Evolutionary conservation across 1,284 basidiomycete species (phyloP).

Genomic region (Trichosporon ovoides): DNA sequence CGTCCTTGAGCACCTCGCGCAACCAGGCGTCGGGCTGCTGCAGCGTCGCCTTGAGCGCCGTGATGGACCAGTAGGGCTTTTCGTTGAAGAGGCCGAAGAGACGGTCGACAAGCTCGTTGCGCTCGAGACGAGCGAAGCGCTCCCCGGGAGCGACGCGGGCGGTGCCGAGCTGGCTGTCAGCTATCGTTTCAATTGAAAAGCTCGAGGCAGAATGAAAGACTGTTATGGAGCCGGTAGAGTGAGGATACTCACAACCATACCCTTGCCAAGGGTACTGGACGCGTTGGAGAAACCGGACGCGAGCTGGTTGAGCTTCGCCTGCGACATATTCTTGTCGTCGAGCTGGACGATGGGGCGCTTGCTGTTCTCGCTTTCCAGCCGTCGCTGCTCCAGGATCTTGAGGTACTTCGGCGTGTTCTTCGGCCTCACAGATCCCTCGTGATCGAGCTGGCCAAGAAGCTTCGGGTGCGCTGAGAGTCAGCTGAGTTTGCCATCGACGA

Average conservation of each 20-base stretch:
- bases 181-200: too few relatives aligned
- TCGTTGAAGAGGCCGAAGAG: constrained; percentile 76
- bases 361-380: constrained; percentile 47
- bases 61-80: constrained; percentile 76
- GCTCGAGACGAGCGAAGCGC: constrained; percentile 82
- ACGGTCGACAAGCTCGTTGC: constrained; percentile 75
- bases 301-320: constrained; percentile 41
- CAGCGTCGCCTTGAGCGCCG: constrained; percentile 68
- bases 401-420: constrained; percentile 47
- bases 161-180: constrained; percentile 31
- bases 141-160: constrained; percentile 51
- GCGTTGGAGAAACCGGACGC: constrained; percentile 36
- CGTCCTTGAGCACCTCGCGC: constrained; percentile 75
- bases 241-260: constrained; percentile 36
- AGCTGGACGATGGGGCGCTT: constrained; percentile 50
- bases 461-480: constrained; percentile 24
- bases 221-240: too few relatives aligned
- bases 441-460: constrained; percentile 37
- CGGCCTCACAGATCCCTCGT: constrained; percentile 44
- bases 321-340: constrained; percentile 37
- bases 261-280: constrained; percentile 33
- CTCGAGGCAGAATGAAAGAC: too few relatives aligned
- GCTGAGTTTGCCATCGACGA: not conserved
- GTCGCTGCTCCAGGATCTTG: constrained; percentile 48
- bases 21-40: constrained; percentile 90